Base-by-base conservation (phyloP, 2,329 filamentous ascomycete species). In the Trichophyton schoenleinii region DNA sequence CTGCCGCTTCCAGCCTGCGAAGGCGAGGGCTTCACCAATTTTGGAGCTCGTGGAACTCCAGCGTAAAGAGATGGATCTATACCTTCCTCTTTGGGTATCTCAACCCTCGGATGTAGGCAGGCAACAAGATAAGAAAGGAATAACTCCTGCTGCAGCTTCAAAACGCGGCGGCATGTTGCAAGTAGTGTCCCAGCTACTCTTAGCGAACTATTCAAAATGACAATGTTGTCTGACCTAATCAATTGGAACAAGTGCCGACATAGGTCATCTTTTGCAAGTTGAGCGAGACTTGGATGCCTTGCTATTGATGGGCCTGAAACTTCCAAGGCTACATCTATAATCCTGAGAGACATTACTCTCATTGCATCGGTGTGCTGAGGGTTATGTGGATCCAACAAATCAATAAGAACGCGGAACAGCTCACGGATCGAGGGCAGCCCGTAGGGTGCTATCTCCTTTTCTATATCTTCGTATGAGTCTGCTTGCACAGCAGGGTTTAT, bases 221-320 rank as follows among this genome's bases (percentile, higher is more conserved):
- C 87, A 83, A 97, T 94, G 68, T 96, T 97, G 68, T 99, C 95
- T 4, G 91, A 96, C 63, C 92, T 84, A 46, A 97, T 91, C 31
- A 99, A 83, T 75, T 99, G 95, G 77, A 99, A 99, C 8, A 99
- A 80, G 73, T 96, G 90, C 64, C 89, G 88, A 72, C 95, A 99
- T 25, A 99, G 79, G 25, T 91, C 89, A 72, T 99, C 92, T 72
- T 96, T 91, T 0, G 94, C 94, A 61, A 99, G 82, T 3, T 83
- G 84, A 9, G 92, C 91, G 59, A 99, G 78, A 62, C 88, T 89
- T 4, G 92, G 91, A 71, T 99, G 94, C 65, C 88, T 88, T 57
- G 91, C 89, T 70, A 99, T 96, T 6, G 91, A 95, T 3, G 94
- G 92, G 0, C 94, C 94, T 1, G 94, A 91, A 62, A 99, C 92